A percentile compares a stretch with the other conserved stretches of the same genome.
phyloP scores from a whole-genome alignment of 1,284 basidiomycete genomes.

The Rhodotorula sp. region DNA sequence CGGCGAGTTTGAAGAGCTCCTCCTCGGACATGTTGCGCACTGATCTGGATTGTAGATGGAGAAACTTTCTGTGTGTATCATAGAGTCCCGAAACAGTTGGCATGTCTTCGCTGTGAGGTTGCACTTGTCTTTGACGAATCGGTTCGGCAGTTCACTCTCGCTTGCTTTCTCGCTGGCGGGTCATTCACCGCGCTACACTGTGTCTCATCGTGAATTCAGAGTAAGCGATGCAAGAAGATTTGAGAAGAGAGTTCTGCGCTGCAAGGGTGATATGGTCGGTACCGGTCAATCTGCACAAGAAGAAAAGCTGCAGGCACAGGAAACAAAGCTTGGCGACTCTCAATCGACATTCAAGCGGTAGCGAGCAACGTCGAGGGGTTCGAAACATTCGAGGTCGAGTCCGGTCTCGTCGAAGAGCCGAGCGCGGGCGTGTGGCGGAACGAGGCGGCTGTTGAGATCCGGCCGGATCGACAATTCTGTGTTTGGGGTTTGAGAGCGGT shows the following conservation, averaged over 20 bases:
- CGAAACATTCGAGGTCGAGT: constrained; percentile 69
- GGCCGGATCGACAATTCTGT: constrained; percentile 88
- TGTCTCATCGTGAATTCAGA: no score
- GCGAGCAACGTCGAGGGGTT: constrained; percentile 44
- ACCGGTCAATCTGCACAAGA: background rate
- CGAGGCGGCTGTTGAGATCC: constrained; percentile 83
- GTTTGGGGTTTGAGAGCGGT: background rate
- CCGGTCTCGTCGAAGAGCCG: constrained; percentile 73
- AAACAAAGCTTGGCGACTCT: background rate
- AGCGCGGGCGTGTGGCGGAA: constrained; percentile 79
- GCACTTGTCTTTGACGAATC: no score
- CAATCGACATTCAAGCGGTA: constrained; percentile 20
- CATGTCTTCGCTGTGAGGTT: no score
- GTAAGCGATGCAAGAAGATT: background rate
- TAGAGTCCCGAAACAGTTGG: no score
- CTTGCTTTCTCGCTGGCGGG: no score
- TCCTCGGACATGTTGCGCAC: background rate
- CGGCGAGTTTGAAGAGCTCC: constrained; percentile 5
- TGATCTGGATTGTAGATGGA: background rate
- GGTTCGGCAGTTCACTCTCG: no score
- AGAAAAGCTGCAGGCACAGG: background rate
- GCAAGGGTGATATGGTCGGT: no score
- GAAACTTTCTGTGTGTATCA: no score
- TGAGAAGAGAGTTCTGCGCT: no score
- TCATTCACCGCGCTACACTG: no score